Evolutionary conservation across 176 grass and related monocot genomes (phyloP).

Genomic region (Melocanna baccifera): DNA sequence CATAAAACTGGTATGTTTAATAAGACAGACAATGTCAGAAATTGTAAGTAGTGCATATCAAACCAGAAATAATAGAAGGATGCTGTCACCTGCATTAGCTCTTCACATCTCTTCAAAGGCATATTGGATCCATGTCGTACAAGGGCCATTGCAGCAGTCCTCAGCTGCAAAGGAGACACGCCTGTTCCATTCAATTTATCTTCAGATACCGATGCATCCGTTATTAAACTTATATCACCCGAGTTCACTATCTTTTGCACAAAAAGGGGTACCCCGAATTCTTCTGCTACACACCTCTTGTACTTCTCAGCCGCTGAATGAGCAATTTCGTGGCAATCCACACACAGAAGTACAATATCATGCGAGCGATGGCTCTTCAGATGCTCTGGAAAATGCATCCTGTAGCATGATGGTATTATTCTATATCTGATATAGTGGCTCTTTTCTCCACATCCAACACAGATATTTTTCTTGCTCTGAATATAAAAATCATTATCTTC

Average conservation of each 20-base stretch:
- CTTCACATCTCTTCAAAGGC: conserved; percentile 70
- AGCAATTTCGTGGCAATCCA: conserved; percentile 88
- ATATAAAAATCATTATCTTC: conserved; percentile 96
- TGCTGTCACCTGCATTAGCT: conserved; percentile 69
- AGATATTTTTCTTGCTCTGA: conserved; percentile 98
- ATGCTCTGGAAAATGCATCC: conserved; percentile 98
- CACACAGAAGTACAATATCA: conserved; percentile 97
- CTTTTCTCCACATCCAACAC: conserved; percentile 90
- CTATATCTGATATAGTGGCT: conserved; percentile 95
- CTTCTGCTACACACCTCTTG: conserved; percentile 74
- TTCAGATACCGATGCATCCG: conserved; percentile 32
- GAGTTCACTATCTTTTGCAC: conserved; percentile 89
- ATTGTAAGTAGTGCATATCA: conserved; percentile 18
- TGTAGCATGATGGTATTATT: conserved; percentile 98
- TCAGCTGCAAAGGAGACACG: conserved; percentile 80
- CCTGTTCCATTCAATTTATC: conserved; percentile 47
- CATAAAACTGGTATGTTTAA: conserved; percentile 2
- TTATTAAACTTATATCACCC: conserved; percentile 54
- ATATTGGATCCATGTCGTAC: conserved; percentile 83
- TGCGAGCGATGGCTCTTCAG: conserved; percentile 95
- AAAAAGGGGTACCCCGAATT: conserved; percentile 88
- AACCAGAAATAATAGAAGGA: conserved; percentile 18
- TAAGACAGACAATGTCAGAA: not conserved
- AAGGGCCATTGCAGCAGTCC: conserved; percentile 96
- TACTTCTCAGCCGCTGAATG: conserved; percentile 88